Percentiles rank a stretch among this genome's conserved stretches.
Conservation (phyloP, 2,329 filamentous ascomycete genomes). For the Tolypocladium ophioglossoides region DNA sequence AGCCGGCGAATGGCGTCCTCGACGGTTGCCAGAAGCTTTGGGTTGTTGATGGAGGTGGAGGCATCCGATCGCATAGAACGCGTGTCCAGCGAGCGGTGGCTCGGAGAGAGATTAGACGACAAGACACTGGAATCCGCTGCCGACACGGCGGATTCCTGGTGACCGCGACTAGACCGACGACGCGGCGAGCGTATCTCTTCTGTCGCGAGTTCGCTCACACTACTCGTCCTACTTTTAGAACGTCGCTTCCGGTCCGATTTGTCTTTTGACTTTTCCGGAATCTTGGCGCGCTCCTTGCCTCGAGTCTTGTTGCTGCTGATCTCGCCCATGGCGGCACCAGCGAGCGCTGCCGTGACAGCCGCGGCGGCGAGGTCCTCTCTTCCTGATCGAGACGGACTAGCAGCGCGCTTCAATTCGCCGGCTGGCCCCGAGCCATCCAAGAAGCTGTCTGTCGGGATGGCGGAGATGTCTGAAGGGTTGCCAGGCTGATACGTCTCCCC, state of each 20-base stretch:
- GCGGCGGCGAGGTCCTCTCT: constrained; percentile 22
- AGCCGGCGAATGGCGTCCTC: constrained; percentile 86
- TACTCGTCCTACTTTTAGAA: constrained; percentile 39
- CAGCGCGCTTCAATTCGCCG: constrained; percentile 27
- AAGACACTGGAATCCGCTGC: constrained; percentile 43
- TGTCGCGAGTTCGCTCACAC: constrained; percentile 33
- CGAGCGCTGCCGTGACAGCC: constrained; percentile 20
- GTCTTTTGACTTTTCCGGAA: constrained; percentile 30
- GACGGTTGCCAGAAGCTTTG: constrained; percentile 79
- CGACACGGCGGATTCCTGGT: constrained; percentile 42
- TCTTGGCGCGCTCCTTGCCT: constrained; percentile 31
- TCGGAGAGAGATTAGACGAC: constrained; percentile 41
- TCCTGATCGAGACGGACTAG: constrained; percentile 30
- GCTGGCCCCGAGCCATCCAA: constrained; percentile 45
- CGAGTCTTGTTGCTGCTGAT: constrained; percentile 33
- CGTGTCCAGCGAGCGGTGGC: constrained; percentile 45
- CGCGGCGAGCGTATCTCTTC: constrained; percentile 37
- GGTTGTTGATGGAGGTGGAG: constrained; percentile 78
- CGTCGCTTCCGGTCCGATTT: constrained; percentile 38
- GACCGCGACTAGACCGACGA: constrained; percentile 40
- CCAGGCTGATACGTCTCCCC: constrained; percentile 50
- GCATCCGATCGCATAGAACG: constrained; percentile 39
- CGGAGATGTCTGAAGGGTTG: constrained; percentile 75
- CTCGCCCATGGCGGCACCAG: constrained; percentile 30
- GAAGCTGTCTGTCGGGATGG: constrained; percentile 54